phyloP scores from a whole-genome alignment of 495 filamentous ascomycete genomes.

The Letharia columbiana region DNA sequence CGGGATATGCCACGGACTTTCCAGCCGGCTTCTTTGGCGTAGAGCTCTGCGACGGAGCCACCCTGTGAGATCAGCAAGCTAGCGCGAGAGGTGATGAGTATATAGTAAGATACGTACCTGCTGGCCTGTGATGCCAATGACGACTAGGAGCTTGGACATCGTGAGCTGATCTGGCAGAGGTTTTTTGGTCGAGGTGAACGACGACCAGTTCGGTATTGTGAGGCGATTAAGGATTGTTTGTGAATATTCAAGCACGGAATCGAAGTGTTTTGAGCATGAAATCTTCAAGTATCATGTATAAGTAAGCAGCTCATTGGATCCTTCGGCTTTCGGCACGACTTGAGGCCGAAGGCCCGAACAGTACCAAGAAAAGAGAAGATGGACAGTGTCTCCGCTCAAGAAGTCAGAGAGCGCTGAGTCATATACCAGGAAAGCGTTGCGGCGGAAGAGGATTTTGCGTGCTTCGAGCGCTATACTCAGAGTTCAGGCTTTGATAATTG shows the following conservation, averaged over 20 bases:
- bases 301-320: not conserved
- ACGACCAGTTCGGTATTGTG: not conserved
- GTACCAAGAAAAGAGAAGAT: too few relatives aligned
- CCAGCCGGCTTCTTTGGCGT: constrained; percentile 33
- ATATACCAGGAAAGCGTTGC: not conserved
- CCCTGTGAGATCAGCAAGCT: constrained; percentile 27
- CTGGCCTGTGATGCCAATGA: not conserved
- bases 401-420: not conserved
- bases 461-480: not conserved
- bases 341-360: not conserved
- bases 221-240: not conserved
- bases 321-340: not conserved
- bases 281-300: too few relatives aligned
- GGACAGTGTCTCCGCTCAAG: not conserved
- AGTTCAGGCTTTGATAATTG: not conserved
- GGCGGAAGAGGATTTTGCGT: not conserved
- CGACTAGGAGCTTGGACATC: not conserved
- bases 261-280: too few relatives aligned
- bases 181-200: not conserved
- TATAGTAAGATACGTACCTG: not conserved
- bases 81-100: not conserved
- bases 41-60: constrained; percentile 36
- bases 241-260: not conserved
- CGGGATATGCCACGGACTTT: constrained; percentile 39
- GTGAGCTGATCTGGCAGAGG: not conserved